These are phyloP conservation scores for Rubia balearica DNA, from an alignment of 305 asterid genomes.

Conservation along the genomic window DNA sequence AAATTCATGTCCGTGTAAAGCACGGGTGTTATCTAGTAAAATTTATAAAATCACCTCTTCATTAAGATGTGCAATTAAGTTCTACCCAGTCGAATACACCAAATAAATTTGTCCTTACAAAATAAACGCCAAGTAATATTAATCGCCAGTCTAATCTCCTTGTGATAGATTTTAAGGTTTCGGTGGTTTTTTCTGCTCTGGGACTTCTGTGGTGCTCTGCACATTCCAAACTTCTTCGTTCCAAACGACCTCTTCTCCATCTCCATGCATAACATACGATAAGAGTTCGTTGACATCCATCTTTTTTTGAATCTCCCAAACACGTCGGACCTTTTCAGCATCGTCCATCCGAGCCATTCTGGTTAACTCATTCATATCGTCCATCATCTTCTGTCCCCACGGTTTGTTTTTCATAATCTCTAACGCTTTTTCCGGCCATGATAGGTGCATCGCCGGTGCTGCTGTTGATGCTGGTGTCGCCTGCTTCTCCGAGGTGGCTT, in stretches of 20 bases:
- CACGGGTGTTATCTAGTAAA: too few relatives aligned
- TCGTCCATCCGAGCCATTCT: background rate
- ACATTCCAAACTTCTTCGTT: constrained; percentile 17
- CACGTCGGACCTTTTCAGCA: background rate
- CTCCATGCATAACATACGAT: background rate
- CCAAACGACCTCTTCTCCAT: constrained; percentile 15
- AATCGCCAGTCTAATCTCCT: too few relatives aligned
- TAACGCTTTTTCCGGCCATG: background rate
- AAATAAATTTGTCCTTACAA: too few relatives aligned
- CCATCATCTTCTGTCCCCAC: background rate
- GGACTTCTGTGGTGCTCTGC: background rate
- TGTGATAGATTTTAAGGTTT: background rate
- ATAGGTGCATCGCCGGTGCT: background rate
- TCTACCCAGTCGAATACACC: too few relatives aligned
- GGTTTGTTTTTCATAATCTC: background rate
- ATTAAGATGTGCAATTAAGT: too few relatives aligned
- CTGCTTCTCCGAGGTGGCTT: background rate
- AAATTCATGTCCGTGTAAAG: too few relatives aligned
- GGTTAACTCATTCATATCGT: background rate
- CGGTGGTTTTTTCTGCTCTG: background rate
- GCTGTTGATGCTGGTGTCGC: background rate
- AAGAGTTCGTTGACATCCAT: constrained; percentile 2
- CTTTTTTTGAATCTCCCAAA: constrained; percentile 2
- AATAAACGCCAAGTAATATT: background rate
- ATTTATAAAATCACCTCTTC: too few relatives aligned